Conservation (phyloP, 805 yeast genomes). For the Saccharomycopsis capsularis region DNA sequence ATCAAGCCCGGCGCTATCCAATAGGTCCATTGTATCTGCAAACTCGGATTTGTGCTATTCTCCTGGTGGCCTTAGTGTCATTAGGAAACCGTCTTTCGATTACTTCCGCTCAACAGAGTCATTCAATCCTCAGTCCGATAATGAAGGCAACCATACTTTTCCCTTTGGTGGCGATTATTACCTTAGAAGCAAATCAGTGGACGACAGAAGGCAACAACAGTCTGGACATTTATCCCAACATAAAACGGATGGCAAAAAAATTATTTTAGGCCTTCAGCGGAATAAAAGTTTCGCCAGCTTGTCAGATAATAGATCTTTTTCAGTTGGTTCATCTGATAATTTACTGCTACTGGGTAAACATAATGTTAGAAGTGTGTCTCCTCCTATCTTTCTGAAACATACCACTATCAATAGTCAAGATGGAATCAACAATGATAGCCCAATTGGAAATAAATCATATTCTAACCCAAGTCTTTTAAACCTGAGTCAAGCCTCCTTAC, state of each 20-base stretch:
- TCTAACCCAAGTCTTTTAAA: not conserved
- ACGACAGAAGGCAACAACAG: too few species aligned
- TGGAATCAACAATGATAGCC: too few species aligned
- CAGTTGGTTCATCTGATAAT: not conserved
- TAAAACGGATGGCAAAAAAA: not conserved
- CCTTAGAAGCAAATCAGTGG: not conserved
- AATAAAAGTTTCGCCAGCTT: slow-evolving; percentile 4
- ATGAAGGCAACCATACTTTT: not conserved
- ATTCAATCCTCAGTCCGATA: not conserved
- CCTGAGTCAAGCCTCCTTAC: not conserved
- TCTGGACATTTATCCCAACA: too few species aligned
- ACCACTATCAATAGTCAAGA: too few species aligned
- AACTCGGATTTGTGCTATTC: not conserved
- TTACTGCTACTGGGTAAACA: not conserved
- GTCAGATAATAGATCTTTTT: slow-evolving; percentile 3
- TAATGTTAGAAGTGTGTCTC: not conserved
- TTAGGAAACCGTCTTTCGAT: not conserved
- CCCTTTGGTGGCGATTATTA: too few species aligned
- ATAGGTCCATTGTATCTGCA: not conserved
- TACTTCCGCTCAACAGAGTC: not conserved
- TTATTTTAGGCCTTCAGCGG: not conserved
- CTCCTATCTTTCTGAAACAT: not conserved
- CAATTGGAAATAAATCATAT: too few species aligned
- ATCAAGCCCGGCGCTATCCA: slow-evolving; percentile 8
- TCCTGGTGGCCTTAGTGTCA: not conserved